Conservation (phyloP, 2,329 filamentous ascomycete genomes). For the Anisogramma anomala region DNA sequence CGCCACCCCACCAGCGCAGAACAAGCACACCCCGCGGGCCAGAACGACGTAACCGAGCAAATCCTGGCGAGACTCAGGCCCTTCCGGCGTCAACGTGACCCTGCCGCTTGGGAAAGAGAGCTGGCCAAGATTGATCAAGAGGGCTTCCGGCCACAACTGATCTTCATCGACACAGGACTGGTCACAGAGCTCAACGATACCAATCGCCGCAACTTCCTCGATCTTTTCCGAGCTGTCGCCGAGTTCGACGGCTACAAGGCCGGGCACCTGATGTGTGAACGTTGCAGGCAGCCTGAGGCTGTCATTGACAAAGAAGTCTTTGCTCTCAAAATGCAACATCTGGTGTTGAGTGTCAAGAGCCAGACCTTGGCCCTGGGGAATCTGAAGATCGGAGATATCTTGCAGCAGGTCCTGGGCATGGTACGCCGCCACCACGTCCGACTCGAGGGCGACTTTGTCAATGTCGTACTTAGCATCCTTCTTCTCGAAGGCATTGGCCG, state of each 20-base stretch:
- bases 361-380: conserved; percentile 84
- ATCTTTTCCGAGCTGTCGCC: conserved; percentile 88
- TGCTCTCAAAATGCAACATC: conserved; percentile 90
- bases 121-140: conserved; percentile 69
- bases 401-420: conserved; percentile 85
- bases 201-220: conserved; percentile 85
- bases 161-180: conserved; percentile 94
- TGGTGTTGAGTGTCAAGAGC: conserved; percentile 83
- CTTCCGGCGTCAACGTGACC: conserved; percentile 49
- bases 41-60: conserved; percentile 68
- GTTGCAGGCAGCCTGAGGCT: conserved; percentile 81
- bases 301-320: conserved; percentile 87
- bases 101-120: conserved; percentile 59
- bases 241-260: conserved; percentile 96
- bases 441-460: conserved; percentile 94
- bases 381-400: conserved; percentile 89
- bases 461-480: conserved; percentile 90
- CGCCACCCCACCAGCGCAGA: conserved; percentile 26
- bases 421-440: conserved; percentile 85
- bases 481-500: conserved; percentile 89
- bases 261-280: conserved; percentile 89
- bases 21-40: conserved; percentile 26
- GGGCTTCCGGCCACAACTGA: conserved; percentile 83
- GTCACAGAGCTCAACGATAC: conserved; percentile 83
- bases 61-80: conserved; percentile 72